phyloP scores from a whole-genome alignment of 148 eudicot genomes.

The Nepenthes gracilis region DNA sequence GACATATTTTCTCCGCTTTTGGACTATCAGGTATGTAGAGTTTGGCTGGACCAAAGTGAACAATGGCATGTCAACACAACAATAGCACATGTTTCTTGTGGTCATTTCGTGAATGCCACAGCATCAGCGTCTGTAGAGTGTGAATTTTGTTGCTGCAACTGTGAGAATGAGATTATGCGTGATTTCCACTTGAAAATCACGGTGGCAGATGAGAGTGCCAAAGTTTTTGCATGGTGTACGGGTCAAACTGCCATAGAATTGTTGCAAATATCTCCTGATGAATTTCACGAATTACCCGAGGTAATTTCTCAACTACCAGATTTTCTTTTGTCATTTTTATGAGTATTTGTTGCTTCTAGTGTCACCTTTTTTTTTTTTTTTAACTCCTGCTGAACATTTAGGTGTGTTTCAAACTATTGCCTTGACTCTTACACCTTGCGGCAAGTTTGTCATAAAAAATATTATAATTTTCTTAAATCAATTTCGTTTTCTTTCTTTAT shows the following conservation, averaged over 20 bases:
- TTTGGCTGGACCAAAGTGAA: slow-evolving; percentile 79
- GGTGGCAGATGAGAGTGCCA: slow-evolving; percentile 63
- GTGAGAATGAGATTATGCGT: slow-evolving; percentile 42
- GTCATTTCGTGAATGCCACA: slow-evolving; percentile 48
- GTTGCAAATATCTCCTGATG: slow-evolving; percentile 90
- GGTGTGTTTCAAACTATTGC: no score
- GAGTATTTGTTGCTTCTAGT: no score
- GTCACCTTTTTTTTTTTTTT: no score
- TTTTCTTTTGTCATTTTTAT: not conserved
- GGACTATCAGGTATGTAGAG: slow-evolving; percentile 51
- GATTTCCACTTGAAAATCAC: slow-evolving; percentile 65
- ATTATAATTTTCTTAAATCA: no score
- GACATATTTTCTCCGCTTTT: not conserved
- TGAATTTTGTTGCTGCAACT: slow-evolving; percentile 50
- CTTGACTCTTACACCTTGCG: no score
- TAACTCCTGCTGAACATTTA: no score
- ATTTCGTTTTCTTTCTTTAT: no score
- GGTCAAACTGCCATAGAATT: slow-evolving; percentile 84
- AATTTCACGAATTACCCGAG: slow-evolving; percentile 76
- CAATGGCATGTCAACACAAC: slow-evolving; percentile 66
- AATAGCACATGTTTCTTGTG: slow-evolving; percentile 57
- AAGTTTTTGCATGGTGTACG: slow-evolving; percentile 76
- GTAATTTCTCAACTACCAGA: slow-evolving; percentile 21
- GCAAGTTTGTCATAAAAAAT: no score
- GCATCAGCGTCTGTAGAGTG: slow-evolving; percentile 37